Conservation (phyloP, 2,329 filamentous ascomycete species). For the Amauroascus niger region DNA sequence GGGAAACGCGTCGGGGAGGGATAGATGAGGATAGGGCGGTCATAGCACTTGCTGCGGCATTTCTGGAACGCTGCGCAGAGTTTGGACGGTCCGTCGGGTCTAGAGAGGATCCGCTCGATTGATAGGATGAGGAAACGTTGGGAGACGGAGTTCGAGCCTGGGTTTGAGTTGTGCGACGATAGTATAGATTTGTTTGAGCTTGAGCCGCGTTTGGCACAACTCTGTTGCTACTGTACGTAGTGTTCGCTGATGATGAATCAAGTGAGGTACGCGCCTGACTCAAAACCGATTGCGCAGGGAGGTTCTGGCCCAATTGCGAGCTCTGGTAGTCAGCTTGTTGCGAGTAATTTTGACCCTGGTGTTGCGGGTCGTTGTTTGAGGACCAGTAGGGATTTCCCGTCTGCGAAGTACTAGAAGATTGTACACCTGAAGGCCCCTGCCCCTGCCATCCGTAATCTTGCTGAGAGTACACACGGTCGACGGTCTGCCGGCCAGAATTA, state of each 20-base stretch:
- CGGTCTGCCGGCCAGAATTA: constrained; percentile 3
- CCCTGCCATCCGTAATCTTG: constrained; percentile 13
- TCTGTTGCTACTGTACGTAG: neutral
- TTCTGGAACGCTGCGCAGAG: constrained; percentile 14
- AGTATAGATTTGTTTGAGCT: constrained; percentile 1
- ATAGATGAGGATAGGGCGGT: constrained; percentile 15
- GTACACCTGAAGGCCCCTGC: constrained; percentile 5
- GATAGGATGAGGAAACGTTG: neutral
- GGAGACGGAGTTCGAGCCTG: neutral
- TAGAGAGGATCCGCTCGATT: neutral
- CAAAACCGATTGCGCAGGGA: neutral
- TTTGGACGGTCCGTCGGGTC: constrained; percentile 8
- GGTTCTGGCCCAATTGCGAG: constrained; percentile 9
- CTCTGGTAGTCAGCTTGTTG: constrained; percentile 10
- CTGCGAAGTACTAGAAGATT: constrained; percentile 4
- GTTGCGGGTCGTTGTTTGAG: constrained; percentile 3
- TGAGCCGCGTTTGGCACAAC: neutral
- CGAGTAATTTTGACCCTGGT: constrained; percentile 9
- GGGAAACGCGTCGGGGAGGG: constrained; percentile 2
- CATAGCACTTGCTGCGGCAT: constrained; percentile 15
- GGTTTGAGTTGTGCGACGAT: neutral
- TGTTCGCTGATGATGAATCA: neutral
- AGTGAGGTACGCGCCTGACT: neutral
- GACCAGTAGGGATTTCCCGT: constrained; percentile 10
- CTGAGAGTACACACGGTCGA: constrained; percentile 11